phyloP scores from a whole-genome alignment of 2,329 filamentous ascomycete species.

The Monosporascus sp. region DNA sequence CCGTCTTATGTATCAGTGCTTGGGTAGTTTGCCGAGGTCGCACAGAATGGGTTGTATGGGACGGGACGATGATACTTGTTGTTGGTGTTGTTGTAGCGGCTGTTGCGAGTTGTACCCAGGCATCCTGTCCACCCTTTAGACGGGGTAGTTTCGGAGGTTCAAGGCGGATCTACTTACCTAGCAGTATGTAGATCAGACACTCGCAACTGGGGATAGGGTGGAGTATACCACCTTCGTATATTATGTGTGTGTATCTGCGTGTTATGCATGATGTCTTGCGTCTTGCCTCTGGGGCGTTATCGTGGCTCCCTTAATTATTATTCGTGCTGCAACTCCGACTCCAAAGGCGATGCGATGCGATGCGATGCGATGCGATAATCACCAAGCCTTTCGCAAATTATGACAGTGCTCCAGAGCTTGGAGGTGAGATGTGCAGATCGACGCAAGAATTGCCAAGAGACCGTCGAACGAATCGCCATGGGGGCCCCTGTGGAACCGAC shows the following conservation, averaged over 20 bases:
- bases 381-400: neutral
- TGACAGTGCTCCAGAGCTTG: neutral
- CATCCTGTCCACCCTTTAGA: too few species aligned
- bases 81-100: neutral
- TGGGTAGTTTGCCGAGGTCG: neutral
- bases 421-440: neutral
- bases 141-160: too few species aligned
- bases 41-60: neutral
- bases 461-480: too few species aligned
- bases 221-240: too few species aligned
- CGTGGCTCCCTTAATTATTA: neutral
- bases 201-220: too few species aligned
- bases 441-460: neutral
- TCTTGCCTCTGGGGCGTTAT: neutral
- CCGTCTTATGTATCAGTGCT: neutral
- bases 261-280: too few species aligned
- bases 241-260: too few species aligned
- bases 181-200: too few species aligned
- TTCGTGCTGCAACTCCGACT: neutral
- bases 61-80: neutral
- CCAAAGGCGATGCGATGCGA: neutral
- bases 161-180: too few species aligned
- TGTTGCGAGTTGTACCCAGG: neutral
- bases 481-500: neutral
- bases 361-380: neutral